These are phyloP conservation scores for Umbelopsis sp. DNA, from an alignment of 192 early-diverging fungal genomes.

Conservation along the genomic window DNA sequence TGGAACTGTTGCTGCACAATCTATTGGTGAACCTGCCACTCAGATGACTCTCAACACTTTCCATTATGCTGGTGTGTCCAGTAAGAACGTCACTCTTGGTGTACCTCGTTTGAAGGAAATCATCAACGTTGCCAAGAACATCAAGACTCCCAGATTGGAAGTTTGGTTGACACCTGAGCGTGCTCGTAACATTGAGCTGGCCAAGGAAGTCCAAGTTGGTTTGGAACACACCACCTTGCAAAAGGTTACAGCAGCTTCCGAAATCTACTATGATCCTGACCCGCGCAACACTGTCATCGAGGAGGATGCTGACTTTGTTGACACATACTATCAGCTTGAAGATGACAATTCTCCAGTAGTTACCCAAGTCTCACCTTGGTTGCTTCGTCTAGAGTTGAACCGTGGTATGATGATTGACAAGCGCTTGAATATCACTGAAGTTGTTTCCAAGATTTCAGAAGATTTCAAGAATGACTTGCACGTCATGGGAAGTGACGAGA, in stretches of 20 bases:
- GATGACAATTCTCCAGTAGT: slow-evolving; percentile 71
- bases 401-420: slow-evolving; percentile 89
- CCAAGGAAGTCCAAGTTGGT: slow-evolving; percentile 85
- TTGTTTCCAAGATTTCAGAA: slow-evolving; percentile 78
- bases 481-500: slow-evolving; percentile 88
- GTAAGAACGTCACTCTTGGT: slow-evolving; percentile 96
- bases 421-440: slow-evolving; percentile 81
- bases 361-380: slow-evolving; percentile 70
- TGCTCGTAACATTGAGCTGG: slow-evolving; percentile 72
- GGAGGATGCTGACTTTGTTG: slow-evolving; percentile 89
- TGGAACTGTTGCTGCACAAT: slow-evolving; percentile 96
- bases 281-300: slow-evolving; percentile 78
- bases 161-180: slow-evolving; percentile 76
- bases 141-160: slow-evolving; percentile 89
- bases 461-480: slow-evolving; percentile 80
- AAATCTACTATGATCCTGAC: slow-evolving; percentile 98
- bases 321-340: slow-evolving; percentile 79
- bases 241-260: slow-evolving; percentile 79
- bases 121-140: slow-evolving; percentile 97
- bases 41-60: slow-evolving; percentile 99
- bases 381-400: slow-evolving; percentile 76
- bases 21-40: slow-evolving; percentile 98
- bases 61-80: slow-evolving; percentile 98
- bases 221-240: slow-evolving; percentile 93
- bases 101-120: slow-evolving; percentile 99